Conservation (phyloP, 495 filamentous ascomycete species). For the Annulohypoxylon moriforme region DNA sequence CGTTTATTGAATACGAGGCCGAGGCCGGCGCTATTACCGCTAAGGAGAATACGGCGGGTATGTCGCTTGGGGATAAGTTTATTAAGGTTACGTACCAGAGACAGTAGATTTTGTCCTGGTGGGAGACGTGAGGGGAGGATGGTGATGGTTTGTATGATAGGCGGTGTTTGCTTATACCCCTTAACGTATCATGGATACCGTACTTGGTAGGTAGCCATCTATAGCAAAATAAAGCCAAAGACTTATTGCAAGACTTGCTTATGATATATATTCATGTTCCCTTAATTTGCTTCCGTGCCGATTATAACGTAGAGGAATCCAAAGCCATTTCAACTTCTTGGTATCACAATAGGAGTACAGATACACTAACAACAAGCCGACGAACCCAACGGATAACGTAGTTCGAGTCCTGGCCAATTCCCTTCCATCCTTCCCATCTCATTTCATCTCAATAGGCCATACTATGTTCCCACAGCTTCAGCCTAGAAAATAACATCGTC, state of each 20-base stretch:
- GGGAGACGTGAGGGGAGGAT: too few relatives aligned
- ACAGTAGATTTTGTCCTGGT: slow-evolving; percentile 63
- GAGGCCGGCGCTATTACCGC: slow-evolving; percentile 91
- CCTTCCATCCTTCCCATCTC: neutral
- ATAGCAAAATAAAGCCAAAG: slow-evolving; percentile 7
- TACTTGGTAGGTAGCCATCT: neutral
- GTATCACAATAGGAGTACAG: slow-evolving; percentile 36
- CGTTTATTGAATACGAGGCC: slow-evolving; percentile 95
- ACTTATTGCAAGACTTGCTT: neutral
- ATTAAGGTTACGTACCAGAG: slow-evolving; percentile 93
- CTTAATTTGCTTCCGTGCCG: neutral
- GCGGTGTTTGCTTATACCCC: slow-evolving; percentile 22
- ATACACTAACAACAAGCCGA: slow-evolving; percentile 25
- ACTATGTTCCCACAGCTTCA: neutral
- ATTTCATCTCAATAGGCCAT: neutral
- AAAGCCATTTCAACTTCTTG: slow-evolving; percentile 33
- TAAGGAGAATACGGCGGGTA: slow-evolving; percentile 94
- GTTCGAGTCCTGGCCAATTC: neutral
- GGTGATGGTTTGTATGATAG: slow-evolving; percentile 32
- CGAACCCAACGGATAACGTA: slow-evolving; percentile 5
- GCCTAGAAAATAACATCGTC: slow-evolving; percentile 93
- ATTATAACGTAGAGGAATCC: slow-evolving; percentile 9
- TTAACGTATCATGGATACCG: neutral
- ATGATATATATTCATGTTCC: neutral
- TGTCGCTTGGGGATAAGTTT: slow-evolving; percentile 75